Percentiles rank a stretch among this genome's conserved stretches.
Conservation (phyloP, 75 land plant genomes). For the Isoetes taiwanensis region DNA sequence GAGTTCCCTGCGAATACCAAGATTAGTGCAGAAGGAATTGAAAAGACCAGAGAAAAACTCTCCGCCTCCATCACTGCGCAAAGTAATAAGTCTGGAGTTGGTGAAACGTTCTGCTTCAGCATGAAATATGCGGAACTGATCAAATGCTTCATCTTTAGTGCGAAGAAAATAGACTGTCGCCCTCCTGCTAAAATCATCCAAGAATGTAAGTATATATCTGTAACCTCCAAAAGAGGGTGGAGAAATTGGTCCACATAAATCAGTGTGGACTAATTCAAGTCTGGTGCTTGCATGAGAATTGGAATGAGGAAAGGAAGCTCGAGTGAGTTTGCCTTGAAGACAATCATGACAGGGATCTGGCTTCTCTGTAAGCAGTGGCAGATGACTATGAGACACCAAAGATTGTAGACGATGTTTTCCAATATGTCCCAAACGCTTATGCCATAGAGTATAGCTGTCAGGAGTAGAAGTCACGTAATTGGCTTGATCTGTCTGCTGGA, state of each 20-base stretch:
- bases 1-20: constrained; percentile 10
- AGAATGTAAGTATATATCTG: constrained; percentile 8
- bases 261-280: constrained; percentile 7
- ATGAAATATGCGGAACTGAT: constrained; percentile 3
- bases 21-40: not conserved
- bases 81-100: not conserved
- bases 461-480: no score
- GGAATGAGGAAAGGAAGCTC: not conserved
- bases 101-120: not conserved
- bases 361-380: no score
- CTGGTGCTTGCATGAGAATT: not conserved
- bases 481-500: no score
- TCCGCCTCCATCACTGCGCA: constrained; percentile 5
- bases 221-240: not conserved
- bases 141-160: constrained; percentile 8
- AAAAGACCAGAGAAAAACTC: constrained; percentile 6
- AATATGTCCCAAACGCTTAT: no score
- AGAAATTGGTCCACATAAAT: constrained; percentile 13
- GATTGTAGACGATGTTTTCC: no score
- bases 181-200: constrained; percentile 13
- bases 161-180: constrained; percentile 13
- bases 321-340: not conserved
- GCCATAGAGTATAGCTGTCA: no score
- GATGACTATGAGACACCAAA: no score
- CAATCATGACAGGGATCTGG: not conserved